Evolutionary conservation across 306 rosid genomes (phyloP), one percentile per base, ranked within the genome.

Genomic region (Corylus heterophylla): DNA sequence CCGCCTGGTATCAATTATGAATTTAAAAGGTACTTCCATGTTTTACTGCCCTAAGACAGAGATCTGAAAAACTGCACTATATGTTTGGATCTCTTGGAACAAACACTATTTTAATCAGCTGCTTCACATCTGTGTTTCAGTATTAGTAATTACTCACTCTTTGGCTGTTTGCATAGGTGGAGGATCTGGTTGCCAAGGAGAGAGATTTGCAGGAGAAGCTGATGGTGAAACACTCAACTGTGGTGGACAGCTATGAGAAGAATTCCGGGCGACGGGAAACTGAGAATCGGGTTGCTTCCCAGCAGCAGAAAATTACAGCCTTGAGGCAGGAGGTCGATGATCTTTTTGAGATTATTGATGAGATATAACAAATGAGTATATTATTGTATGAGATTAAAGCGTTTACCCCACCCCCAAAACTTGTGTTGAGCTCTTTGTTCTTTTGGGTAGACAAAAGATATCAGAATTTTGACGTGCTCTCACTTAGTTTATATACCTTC

Each of bases 191-290:
- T 75, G 80, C 75, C 12, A 96, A 91, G 89, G 97, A 91, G 92
- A 90, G 79, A 79, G 99, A 96, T 66, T 84, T 93, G 87, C 96
- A 89, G 82, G 98, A 96, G 81, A 96, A 74, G 83, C 79, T 96
- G 54, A 63, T 96, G 86, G 94, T 56, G 13, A 96, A 96, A 86
- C 97, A 96, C 90, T 29, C 90, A 0, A 88, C 88, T 0, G 91
- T 93, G 27, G 94, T 96, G 63, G 99, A 96, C 80, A 86, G 98
- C 88, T 93, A 91, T 10, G 98, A 96, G 90, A 96, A 91, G 89
- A 96, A 96, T 79, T 80, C 78, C 1, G 92, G 91, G 56, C 94
- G 99, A 47, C 90, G 93, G 77, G 99, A 96, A 87, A 96, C 91
- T 48, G 98, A 96, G 86, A 91, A 89, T 78, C 92, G 96, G 69